These are phyloP conservation scores for Periglandula ipomoeae DNA, from an alignment of 2,329 filamentous ascomycete species.

Conservation along the genomic window DNA sequence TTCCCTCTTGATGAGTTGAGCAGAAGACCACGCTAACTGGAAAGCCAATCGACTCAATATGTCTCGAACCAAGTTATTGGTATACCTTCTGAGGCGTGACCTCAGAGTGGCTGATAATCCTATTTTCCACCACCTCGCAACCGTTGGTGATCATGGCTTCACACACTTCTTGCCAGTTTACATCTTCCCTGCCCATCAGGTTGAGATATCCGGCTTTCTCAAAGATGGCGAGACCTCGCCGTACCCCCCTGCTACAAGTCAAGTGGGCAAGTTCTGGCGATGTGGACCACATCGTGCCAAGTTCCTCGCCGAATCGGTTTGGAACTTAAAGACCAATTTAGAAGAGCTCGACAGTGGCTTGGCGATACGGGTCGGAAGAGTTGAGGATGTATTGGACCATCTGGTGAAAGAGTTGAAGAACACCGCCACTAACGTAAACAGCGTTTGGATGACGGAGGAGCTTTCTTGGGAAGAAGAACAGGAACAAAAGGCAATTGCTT, in stretches of 20 bases:
- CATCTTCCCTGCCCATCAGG: slow-evolving; percentile 58
- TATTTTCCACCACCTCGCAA: slow-evolving; percentile 51
- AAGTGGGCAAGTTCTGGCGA: slow-evolving; percentile 60
- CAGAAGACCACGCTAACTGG: not conserved
- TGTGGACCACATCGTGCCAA: slow-evolving; percentile 64
- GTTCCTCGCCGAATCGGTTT: slow-evolving; percentile 64
- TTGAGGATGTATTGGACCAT: slow-evolving; percentile 48
- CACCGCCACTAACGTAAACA: slow-evolving; percentile 39
- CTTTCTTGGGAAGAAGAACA: slow-evolving; percentile 59
- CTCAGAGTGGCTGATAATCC: slow-evolving; percentile 68
- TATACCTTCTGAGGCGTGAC: slow-evolving; percentile 67
- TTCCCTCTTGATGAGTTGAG: too few species aligned
- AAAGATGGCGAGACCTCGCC: slow-evolving; percentile 44
- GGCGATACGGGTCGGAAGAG: slow-evolving; percentile 52
- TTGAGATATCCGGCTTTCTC: slow-evolving; percentile 70
- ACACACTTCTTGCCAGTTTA: slow-evolving; percentile 66
- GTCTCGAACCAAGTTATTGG: slow-evolving; percentile 41
- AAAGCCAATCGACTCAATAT: slow-evolving; percentile 13
- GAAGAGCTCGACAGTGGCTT: slow-evolving; percentile 52
- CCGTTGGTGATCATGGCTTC: slow-evolving; percentile 39
- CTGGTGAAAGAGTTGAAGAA: slow-evolving; percentile 42
- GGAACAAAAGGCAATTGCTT: slow-evolving; percentile 50
- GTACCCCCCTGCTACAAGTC: slow-evolving; percentile 58
- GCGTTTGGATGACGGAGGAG: slow-evolving; percentile 67
- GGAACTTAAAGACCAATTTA: slow-evolving; percentile 59